Evolutionary conservation across 345 rosid species (phyloP), one percentile per base, ranked within the genome.

Genomic region (Gossypium longicalyx): DNA sequence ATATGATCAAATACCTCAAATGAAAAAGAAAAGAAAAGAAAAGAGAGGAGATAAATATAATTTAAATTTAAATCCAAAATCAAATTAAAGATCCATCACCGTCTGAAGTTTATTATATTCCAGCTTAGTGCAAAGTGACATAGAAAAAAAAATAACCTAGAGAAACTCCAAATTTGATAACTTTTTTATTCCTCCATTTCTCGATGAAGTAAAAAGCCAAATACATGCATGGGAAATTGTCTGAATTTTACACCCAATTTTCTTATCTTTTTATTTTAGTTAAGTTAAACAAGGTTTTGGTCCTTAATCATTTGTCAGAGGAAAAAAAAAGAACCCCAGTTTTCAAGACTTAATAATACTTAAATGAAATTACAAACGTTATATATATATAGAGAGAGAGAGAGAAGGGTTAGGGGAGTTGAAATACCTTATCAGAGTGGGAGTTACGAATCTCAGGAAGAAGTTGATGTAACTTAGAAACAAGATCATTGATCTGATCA

Each of bases 401-500:
- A 54, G 38, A 64, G 47, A 38, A 2, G 3, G 49, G 25, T 7
- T 20, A 43, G 29, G 67, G 16, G 20, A 66, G 3, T 9, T 20
- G 2, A 0, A 22, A 60, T 27, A 91, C 97, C 93, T 89, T 90
- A 76, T 86, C 92, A n/a, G 97, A 86, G 52, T 88, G 86, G 43
- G 87, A 79, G 65, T 79, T 86, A 7, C 91, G 86, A 77, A 92
- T 85, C 84, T 90, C 94, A 38, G 97, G 97, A 59, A 90, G 91
- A 80, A 94, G 93, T 62, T 89, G 94, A 71, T 92, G 97, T 75
- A 94, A 83, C 83, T 86, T 90, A 70, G 93, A 74, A 72, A 94
- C 92, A 64, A 94, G 97, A 82, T 94, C 97, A 78, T 85, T 83
- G 86, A 94, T 92, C 89, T 94, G 98, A 77, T 92, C 98, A 70